Evolutionary conservation across 768 basidiomycete genomes (phyloP).

Genomic region (Suillus subaureus): DNA sequence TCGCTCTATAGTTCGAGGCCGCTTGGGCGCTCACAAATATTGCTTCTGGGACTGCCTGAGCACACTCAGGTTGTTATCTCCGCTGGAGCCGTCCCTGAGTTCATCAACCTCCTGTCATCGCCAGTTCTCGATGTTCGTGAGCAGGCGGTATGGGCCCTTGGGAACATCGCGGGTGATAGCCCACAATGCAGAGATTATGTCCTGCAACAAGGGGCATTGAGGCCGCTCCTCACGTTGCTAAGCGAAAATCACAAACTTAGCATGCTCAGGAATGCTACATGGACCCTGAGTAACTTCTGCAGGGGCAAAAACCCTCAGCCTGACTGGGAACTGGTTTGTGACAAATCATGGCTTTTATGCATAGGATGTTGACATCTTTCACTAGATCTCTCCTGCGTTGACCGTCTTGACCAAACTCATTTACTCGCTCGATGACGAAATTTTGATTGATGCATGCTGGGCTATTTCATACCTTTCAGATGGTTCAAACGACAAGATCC

Average conservation of each 20-base stretch:
- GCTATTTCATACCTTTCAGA: slow-evolving; percentile 99
- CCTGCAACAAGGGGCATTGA: slow-evolving; percentile 87
- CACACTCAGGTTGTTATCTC: slow-evolving; percentile 98
- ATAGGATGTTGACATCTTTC: slow-evolving; percentile 20
- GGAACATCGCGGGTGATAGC: slow-evolving; percentile 98
- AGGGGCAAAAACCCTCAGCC: slow-evolving; percentile 98
- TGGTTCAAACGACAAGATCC: slow-evolving; percentile 99
- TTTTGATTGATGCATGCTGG: slow-evolving; percentile 99
- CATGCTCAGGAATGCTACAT: slow-evolving; percentile 98
- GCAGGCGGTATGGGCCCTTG: slow-evolving; percentile 99
- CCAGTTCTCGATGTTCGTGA: slow-evolving; percentile 95
- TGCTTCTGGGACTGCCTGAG: slow-evolving; percentile 95
- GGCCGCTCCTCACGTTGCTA: slow-evolving; percentile 85
- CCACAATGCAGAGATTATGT: slow-evolving; percentile 98
- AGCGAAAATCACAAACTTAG: slow-evolving; percentile 98
- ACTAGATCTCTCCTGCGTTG: slow-evolving; percentile 92
- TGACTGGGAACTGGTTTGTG: slow-evolving; percentile 90
- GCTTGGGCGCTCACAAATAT: slow-evolving; percentile 99
- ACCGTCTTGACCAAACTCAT: slow-evolving; percentile 98
- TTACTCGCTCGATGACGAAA: slow-evolving; percentile 98
- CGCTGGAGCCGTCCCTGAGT: slow-evolving; percentile 93
- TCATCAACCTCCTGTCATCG: slow-evolving; percentile 96
- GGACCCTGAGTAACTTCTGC: slow-evolving; percentile 99
- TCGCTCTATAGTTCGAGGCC: slow-evolving; percentile 77
- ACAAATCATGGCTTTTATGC: slow-evolving; percentile 12